Evolutionary conservation across 208 protist genomes (phyloP), one percentile per base, ranked within the genome.

Genomic region (Leishmania guyanensis): DNA sequence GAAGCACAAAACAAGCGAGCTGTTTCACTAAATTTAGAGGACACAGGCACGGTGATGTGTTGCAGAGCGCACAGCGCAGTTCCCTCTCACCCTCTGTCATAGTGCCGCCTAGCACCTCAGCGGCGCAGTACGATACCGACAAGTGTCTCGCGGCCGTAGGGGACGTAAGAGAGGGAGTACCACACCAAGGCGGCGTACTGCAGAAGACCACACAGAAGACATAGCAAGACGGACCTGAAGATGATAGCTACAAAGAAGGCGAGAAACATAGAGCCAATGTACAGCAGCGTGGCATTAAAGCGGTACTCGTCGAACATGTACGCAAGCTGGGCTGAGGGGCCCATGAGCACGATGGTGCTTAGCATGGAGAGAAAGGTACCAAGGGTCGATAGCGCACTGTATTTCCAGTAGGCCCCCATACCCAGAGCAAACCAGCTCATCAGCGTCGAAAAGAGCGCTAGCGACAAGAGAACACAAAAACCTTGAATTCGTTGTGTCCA

Each of bases 231-330:
- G 0, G 93, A 96, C 53, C 89, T 79, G 64, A 90, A 94, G 12
- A 77, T 69, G 33, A 97, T 66, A 8, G 94, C 93, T 5, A 96
- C 83, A 48, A 98, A 65, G 9, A 97, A 79, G 5, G 94, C 88
- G 9, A 97, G 43, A 6, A 97, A 53, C 64, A 98, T 75, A 0
- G 93, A 94, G 26, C 64, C 75, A 43, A 98, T 70, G 86, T 97
- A 98, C 58, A 95, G 62, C 4, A 92, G 43, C 0, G 95, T 90
- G 20, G 93, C 89, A 12, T 71, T 87, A 9, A 87, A 79, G 33
- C 96, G 90, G 54, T 92, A 94, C 54, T 97, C 92, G 71, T 98
- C 94, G 64, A 98, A 97, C 96, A 98, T 98, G 83, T 92, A 96
- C 29, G 81, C 78, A 62, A 97, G 80, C 84, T 98, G 96, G 9